phyloP scores from a whole-genome alignment of 805 yeast species.

The Yamadazyma ubonensis region DNA sequence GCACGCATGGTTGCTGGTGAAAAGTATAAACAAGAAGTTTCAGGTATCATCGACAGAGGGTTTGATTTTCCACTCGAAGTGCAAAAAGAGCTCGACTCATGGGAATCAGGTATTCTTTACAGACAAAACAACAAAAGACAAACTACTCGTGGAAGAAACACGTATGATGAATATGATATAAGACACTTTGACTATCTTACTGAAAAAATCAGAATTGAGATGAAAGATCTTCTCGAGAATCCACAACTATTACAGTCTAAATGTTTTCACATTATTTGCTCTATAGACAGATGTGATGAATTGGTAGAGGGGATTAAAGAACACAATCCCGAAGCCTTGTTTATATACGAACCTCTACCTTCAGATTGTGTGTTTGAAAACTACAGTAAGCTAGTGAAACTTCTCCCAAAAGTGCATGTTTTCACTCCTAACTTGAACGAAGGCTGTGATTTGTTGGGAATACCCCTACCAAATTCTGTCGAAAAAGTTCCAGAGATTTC shows the following conservation, averaged over 20 bases:
- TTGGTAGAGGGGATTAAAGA: constrained; percentile 40
- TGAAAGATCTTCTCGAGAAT: constrained; percentile 49
- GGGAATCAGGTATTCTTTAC: constrained; percentile 63
- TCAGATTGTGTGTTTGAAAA: constrained; percentile 61
- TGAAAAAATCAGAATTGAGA: constrained; percentile 58
- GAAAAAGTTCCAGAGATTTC: constrained; percentile 31
- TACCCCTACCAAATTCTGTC: constrained; percentile 34
- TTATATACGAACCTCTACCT: constrained; percentile 88
- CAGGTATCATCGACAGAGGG: constrained; percentile 80
- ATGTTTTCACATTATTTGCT: constrained; percentile 72
- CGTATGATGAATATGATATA: constrained; percentile 61
- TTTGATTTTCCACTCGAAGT: constrained; percentile 63
- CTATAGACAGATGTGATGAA: constrained; percentile 57
- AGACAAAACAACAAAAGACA: constrained; percentile 51
- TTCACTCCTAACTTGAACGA: constrained; percentile 86
- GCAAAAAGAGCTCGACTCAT: constrained; percentile 45
- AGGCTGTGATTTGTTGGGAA: constrained; percentile 62
- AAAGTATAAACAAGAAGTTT: constrained; percentile 35
- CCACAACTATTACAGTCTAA: constrained; percentile 33
- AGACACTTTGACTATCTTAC: constrained; percentile 57
- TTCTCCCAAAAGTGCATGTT: constrained; percentile 50
- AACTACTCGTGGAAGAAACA: constrained; percentile 83
- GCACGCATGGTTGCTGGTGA: constrained; percentile 55
- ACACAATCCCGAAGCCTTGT: constrained; percentile 31
- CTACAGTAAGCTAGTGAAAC: constrained; percentile 25